Evolutionary conservation across 805 yeast genomes (phyloP).

Genomic region (Schwanniomyces pseudopolymorphus): DNA sequence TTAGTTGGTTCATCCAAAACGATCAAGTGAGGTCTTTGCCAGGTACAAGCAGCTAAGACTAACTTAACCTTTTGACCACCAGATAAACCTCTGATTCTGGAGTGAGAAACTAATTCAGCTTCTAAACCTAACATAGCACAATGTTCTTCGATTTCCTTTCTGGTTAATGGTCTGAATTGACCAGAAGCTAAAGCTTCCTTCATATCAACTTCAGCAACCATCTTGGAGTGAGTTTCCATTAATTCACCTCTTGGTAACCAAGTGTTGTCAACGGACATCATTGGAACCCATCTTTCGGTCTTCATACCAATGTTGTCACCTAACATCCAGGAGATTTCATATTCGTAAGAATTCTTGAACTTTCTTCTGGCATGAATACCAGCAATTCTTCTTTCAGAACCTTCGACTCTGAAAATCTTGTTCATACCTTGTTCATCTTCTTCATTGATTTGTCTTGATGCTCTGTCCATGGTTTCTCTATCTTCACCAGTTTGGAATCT

Average conservation of each 20-base stretch:
- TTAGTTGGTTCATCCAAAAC: slow-evolving; percentile 99
- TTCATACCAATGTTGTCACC: slow-evolving; percentile 99
- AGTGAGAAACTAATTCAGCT: slow-evolving; percentile 98
- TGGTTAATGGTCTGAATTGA: slow-evolving; percentile 99
- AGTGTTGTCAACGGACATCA: slow-evolving; percentile 99
- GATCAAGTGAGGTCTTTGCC: slow-evolving; percentile 99
- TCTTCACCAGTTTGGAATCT: slow-evolving; percentile 99
- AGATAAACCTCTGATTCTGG: slow-evolving; percentile 99
- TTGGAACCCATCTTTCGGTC: slow-evolving; percentile 99
- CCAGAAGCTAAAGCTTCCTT: slow-evolving; percentile 99
- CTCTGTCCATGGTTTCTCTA: slow-evolving; percentile 99
- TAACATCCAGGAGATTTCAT: slow-evolving; percentile 94
- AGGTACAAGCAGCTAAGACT: slow-evolving; percentile 99
- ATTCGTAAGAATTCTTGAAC: slow-evolving; percentile 99
- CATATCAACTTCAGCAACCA: slow-evolving; percentile 99
- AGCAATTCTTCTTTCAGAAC: slow-evolving; percentile 95
- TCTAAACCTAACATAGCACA: slow-evolving; percentile 98
- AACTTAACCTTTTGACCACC: slow-evolving; percentile 99
- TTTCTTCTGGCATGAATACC: slow-evolving; percentile 96
- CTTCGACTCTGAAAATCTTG: slow-evolving; percentile 98
- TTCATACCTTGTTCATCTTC: slow-evolving; percentile 97
- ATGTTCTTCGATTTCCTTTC: slow-evolving; percentile 99
- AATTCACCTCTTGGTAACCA: slow-evolving; percentile 97
- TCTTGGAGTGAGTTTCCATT: slow-evolving; percentile 93
- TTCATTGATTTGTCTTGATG: slow-evolving; percentile 97